Evolutionary conservation across 768 basidiomycete species (phyloP).

Genomic region (Rhizopogon salebrosus): DNA sequence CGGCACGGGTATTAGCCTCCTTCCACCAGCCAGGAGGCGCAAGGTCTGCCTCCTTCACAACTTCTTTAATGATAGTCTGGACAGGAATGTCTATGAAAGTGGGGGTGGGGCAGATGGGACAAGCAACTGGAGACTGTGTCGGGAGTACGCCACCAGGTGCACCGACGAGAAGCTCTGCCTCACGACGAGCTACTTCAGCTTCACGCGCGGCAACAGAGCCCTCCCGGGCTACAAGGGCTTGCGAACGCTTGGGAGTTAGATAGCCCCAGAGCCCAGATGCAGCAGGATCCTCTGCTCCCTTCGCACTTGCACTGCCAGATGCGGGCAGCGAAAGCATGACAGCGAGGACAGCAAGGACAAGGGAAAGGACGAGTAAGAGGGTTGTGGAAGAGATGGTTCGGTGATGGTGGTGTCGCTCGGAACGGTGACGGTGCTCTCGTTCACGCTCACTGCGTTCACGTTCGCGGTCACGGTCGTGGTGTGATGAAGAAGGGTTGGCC

Average conservation of each 20-base stretch:
- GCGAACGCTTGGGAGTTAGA: slow-evolving; percentile 77
- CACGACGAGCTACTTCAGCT: slow-evolving; percentile 84
- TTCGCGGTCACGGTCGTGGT: slow-evolving; percentile 54
- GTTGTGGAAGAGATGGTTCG: slow-evolving; percentile 89
- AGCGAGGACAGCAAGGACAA: slow-evolving; percentile 82
- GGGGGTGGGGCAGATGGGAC: slow-evolving; percentile 52
- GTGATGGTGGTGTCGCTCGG: slow-evolving; percentile 71
- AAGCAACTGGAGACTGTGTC: slow-evolving; percentile 43
- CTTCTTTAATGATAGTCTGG: slow-evolving; percentile 84
- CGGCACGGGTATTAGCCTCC: slow-evolving; percentile 62
- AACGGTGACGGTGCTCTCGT: slow-evolving; percentile 45
- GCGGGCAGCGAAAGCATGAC: slow-evolving; percentile 86
- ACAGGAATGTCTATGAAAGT: slow-evolving; percentile 55
- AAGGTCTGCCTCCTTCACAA: slow-evolving; percentile 76
- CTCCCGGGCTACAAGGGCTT: slow-evolving; percentile 76
- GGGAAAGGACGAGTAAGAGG: slow-evolving; percentile 78
- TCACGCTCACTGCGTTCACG: slow-evolving; percentile 55
- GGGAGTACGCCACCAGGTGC: slow-evolving; percentile 78
- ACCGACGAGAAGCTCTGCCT: slow-evolving; percentile 79
- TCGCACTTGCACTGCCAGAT: slow-evolving; percentile 30
- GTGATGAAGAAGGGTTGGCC: slow-evolving; percentile 84
- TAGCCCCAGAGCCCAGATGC: slow-evolving; percentile 61
- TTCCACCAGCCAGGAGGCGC: slow-evolving; percentile 78
- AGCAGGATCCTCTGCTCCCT: slow-evolving; percentile 31
- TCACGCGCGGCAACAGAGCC: slow-evolving; percentile 76